These are phyloP conservation scores for Hypoxylon sp. DNA, from an alignment of 2,329 filamentous ascomycete species.

Conservation along the genomic window DNA sequence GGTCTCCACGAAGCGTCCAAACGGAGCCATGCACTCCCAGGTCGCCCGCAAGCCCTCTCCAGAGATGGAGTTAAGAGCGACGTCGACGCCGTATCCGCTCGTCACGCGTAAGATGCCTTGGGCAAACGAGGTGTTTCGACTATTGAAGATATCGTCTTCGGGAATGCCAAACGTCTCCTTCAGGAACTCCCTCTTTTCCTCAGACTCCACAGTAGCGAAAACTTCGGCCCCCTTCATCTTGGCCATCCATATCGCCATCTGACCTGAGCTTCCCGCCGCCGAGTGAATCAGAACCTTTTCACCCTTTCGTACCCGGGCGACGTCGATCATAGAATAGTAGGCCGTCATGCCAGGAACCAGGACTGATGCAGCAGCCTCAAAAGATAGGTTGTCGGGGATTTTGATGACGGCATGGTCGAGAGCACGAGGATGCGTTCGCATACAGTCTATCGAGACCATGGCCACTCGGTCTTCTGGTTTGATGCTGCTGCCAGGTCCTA, in stretches of 20 bases:
- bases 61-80: slow-evolving; percentile 46
- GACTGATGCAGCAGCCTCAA: slow-evolving; percentile 16
- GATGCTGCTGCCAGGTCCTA: slow-evolving; percentile 11
- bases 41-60: slow-evolving; percentile 45
- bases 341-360: slow-evolving; percentile 23
- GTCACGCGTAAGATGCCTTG: slow-evolving; percentile 42
- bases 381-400: slow-evolving; percentile 24
- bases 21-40: slow-evolving; percentile 48
- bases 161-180: slow-evolving; percentile 44
- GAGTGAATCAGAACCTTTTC: slow-evolving; percentile 29
- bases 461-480: slow-evolving; percentile 21
- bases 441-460: slow-evolving; percentile 17
- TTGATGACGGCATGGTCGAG: slow-evolving; percentile 15
- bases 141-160: slow-evolving; percentile 46
- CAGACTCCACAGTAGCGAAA: slow-evolving; percentile 44
- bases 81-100: slow-evolving; percentile 45
- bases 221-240: slow-evolving; percentile 25
- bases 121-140: slow-evolving; percentile 44
- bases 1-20: slow-evolving; percentile 50
- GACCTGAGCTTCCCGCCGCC: slow-evolving; percentile 26
- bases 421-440: slow-evolving; percentile 23
- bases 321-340: slow-evolving; percentile 18
- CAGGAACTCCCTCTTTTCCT: slow-evolving; percentile 46
- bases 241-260: slow-evolving; percentile 25
- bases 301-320: slow-evolving; percentile 16